These are phyloP conservation scores for Emericellopsis cladophorae DNA, from an alignment of 2,329 filamentous ascomycete species.

Conservation along the genomic window DNA sequence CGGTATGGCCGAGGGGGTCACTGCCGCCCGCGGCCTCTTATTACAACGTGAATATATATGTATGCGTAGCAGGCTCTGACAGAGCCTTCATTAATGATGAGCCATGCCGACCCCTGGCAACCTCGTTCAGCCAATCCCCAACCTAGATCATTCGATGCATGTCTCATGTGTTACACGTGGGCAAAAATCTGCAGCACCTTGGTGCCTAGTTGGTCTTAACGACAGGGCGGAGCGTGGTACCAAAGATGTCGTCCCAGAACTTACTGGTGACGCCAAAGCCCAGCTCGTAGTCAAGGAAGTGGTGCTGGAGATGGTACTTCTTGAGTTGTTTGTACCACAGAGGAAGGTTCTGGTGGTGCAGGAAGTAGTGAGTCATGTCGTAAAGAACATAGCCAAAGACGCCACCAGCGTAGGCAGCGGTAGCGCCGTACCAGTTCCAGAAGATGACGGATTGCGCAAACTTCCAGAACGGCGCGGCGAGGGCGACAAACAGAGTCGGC, in stretches of 20 bases:
- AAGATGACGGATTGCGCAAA: conserved; percentile 72
- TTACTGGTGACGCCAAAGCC: conserved; percentile 93
- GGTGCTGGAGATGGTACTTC: conserved; percentile 94
- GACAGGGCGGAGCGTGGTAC: conserved; percentile 57
- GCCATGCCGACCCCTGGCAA: not conserved
- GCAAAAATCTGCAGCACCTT: not conserved
- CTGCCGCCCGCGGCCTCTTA: not conserved
- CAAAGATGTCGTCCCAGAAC: conserved; percentile 92
- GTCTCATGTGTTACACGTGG: not conserved
- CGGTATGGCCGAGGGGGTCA: not conserved
- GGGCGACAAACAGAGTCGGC: conserved; percentile 68
- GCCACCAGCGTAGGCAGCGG: conserved; percentile 73
- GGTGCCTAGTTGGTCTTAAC: conserved; percentile 11
- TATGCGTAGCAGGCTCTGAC: not conserved
- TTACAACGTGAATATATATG: not conserved
- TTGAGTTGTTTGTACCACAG: conserved; percentile 84
- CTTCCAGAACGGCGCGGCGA: conserved; percentile 87
- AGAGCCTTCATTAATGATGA: not conserved
- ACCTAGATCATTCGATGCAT: not conserved
- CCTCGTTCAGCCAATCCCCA: not conserved
- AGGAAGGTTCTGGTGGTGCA: conserved; percentile 88
- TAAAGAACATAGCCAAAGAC: conserved; percentile 95
- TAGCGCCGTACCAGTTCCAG: conserved; percentile 74
- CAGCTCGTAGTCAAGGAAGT: conserved; percentile 96
- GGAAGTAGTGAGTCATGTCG: conserved; percentile 96